Conservation (phyloP, 306 rosid genomes). For the Inga leiocalycina region DNA sequence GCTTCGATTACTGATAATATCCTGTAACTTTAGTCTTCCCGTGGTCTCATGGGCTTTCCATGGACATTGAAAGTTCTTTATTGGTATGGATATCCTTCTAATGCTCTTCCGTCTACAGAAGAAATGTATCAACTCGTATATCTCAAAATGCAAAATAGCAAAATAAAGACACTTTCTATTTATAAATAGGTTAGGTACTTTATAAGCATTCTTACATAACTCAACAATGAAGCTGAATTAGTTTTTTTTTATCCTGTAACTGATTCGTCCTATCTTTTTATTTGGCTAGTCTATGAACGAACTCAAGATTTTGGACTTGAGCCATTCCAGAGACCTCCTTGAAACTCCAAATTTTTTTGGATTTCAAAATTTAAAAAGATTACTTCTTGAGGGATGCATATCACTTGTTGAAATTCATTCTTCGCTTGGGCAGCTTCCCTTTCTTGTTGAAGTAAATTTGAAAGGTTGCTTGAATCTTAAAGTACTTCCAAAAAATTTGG, state of each 20-base stretch:
- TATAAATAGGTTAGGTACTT: neutral
- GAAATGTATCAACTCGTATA: neutral
- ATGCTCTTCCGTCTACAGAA: neutral
- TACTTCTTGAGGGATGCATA: neutral
- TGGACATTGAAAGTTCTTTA: neutral
- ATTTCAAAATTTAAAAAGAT: neutral
- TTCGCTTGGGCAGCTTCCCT: neutral
- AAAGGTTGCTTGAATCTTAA: neutral
- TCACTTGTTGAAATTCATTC: neutral
- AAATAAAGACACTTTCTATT: neutral
- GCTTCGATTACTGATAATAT: conserved; percentile 22
- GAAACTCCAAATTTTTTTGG: neutral
- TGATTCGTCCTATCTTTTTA: neutral
- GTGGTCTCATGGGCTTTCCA: neutral
- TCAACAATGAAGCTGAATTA: neutral
- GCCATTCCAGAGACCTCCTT: neutral
- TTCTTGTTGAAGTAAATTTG: neutral
- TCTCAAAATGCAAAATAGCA: neutral
- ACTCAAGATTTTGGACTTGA: neutral
- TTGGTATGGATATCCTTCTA: neutral
- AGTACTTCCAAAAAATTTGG: neutral
- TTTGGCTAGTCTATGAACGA: neutral
- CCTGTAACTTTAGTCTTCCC: neutral
- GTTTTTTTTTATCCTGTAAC: neutral
- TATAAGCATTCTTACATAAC: neutral